A percentile compares a stretch with the other conserved stretches of the same genome.
phyloP scores from a whole-genome alignment of 768 basidiomycete genomes.

The Leccinum subtestaceum region DNA sequence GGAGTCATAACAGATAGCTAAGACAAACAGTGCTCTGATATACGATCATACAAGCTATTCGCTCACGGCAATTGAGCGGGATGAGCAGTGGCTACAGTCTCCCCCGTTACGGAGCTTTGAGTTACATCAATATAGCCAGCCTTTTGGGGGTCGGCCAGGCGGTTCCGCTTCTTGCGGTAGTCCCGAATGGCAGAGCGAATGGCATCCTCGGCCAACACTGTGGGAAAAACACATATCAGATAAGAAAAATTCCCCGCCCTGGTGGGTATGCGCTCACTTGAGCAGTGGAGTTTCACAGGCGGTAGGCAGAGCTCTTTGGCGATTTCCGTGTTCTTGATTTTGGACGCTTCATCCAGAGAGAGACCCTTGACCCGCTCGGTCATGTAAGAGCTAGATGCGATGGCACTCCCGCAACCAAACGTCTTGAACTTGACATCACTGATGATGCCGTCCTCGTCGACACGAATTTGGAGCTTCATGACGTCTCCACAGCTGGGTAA shows the following conservation, averaged over 20 bases:
- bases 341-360: slow-evolving; percentile 88
- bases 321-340: slow-evolving; percentile 99
- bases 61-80: slow-evolving; percentile 35
- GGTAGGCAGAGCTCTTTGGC: slow-evolving; percentile 95
- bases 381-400: slow-evolving; percentile 97
- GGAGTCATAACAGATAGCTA: slow-evolving; percentile 1
- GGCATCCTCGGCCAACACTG: slow-evolving; percentile 96
- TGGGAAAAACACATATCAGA: slow-evolving; percentile 26
- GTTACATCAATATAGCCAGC: slow-evolving; percentile 70
- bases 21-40: background rate
- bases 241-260: slow-evolving; percentile 9
- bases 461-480: slow-evolving; percentile 99
- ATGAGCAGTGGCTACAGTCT: slow-evolving; percentile 52
- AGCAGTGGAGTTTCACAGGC: slow-evolving; percentile 94
- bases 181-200: slow-evolving; percentile 98
- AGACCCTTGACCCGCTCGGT: slow-evolving; percentile 97
- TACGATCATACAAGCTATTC: slow-evolving; percentile 1
- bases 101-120: slow-evolving; percentile 51
- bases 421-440: slow-evolving; percentile 99
- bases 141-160: slow-evolving; percentile 48
- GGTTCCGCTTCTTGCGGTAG: slow-evolving; percentile 81
- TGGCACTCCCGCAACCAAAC: slow-evolving; percentile 97
- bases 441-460: slow-evolving; percentile 92
- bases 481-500: slow-evolving; percentile 88
- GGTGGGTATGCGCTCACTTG: slow-evolving; percentile 55